Conservation (phyloP, 495 filamentous ascomycete genomes). For the Aspergillus olivimuriae region DNA sequence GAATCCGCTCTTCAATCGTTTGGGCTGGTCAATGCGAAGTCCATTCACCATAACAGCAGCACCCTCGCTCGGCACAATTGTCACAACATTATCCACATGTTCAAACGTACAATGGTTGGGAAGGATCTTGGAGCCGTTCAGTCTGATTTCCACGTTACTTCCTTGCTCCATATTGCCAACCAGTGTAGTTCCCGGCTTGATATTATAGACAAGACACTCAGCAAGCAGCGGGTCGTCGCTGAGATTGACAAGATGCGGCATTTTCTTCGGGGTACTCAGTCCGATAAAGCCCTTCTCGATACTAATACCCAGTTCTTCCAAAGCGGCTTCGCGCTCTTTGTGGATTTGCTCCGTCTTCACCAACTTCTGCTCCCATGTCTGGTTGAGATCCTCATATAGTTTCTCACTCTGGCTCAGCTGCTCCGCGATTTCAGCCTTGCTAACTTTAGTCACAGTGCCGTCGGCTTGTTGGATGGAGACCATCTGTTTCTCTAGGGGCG, state of each 20-base stretch:
- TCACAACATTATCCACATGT: slow-evolving; percentile 84
- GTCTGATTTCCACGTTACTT: slow-evolving; percentile 75
- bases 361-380: slow-evolving; percentile 98
- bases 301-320: slow-evolving; percentile 96
- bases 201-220: slow-evolving; percentile 96
- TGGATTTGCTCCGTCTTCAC: slow-evolving; percentile 93
- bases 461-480: slow-evolving; percentile 87
- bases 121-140: slow-evolving; percentile 91
- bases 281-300: slow-evolving; percentile 98
- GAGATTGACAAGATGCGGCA: slow-evolving; percentile 97
- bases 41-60: slow-evolving; percentile 98
- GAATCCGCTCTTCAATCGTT: slow-evolving; percentile 80
- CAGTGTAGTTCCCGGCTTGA: slow-evolving; percentile 89
- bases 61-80: slow-evolving; percentile 77
- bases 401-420: slow-evolving; percentile 95
- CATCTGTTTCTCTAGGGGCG: slow-evolving; percentile 90
- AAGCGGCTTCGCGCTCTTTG: slow-evolving; percentile 89
- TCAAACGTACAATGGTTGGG: slow-evolving; percentile 92
- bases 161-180: slow-evolving; percentile 87
- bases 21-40: slow-evolving; percentile 73
- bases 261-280: slow-evolving; percentile 93
- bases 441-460: slow-evolving; percentile 87
- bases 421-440: slow-evolving; percentile 96
- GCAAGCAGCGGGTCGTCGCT: slow-evolving; percentile 93
- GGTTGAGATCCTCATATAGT: slow-evolving; percentile 90